Evolutionary conservation across 257 asterid species (phyloP), one percentile per base, ranked within the genome.

Genomic region (Solanum boliviense): DNA sequence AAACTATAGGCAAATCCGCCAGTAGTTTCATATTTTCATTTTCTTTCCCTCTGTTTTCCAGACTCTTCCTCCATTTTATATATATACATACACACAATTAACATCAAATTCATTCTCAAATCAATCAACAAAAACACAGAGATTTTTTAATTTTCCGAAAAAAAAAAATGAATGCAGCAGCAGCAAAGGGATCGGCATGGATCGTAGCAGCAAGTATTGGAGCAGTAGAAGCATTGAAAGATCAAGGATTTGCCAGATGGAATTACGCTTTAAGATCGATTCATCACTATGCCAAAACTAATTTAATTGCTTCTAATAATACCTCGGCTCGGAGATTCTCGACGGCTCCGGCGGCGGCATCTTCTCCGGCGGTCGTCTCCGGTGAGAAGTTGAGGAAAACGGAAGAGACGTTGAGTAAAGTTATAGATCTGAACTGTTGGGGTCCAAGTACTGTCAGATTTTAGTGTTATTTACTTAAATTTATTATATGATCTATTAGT

Each of bases 231-330:
- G 89, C 89, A 32, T 48, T 90, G n/a, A 90, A 88, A 48, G 92
- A 90, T 76, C 89, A 88, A 84, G 92, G 92, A 23, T 88, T 90
- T 86, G 72, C 89, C 0, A 83, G 90, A 23, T 90, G 90, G 92
- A 90, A 88, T 9, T 35, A 86, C 65, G 48, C 88, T 86, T 39
- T 88, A 1, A 81, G 90, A 38, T 87, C 91, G 1, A 4, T 79
- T 18, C 89, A 87, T 8, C 90, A 85, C 82, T 68, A 89, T 79
- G 90, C 89, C 9, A 87, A 89, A 58, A 78, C 68, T 38, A 85
- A 81, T 27, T 56, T 89, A 31, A 21, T 52, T 81, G 68, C 27
- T 29, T 29, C 68, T 1, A 81, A 18, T 46, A 81, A 48, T 46
- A 46, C 70, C 21, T 46, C 41, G 1, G 18, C 4, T 3, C 13